These are phyloP conservation scores for Taphrina betulina DNA, from an alignment of 1,139 yeast genomes.

Conservation along the genomic window DNA sequence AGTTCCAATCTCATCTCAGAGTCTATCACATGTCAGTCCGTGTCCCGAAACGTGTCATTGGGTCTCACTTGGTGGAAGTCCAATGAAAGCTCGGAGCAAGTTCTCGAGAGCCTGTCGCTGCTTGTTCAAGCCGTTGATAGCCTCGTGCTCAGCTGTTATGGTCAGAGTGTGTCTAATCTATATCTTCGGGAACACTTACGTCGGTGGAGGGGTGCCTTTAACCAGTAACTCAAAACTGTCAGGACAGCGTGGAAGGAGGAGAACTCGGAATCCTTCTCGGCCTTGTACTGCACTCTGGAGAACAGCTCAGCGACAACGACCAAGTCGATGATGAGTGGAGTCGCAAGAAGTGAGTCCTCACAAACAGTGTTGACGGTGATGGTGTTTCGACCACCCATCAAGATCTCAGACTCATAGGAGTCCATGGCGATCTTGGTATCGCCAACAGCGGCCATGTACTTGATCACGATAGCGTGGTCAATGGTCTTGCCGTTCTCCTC, in stretches of 20 bases:
- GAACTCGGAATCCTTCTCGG: slow-evolving; percentile 50
- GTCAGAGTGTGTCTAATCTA: too few species aligned
- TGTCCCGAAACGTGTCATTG: too few species aligned
- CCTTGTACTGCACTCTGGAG: slow-evolving; percentile 77
- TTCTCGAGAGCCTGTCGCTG: slow-evolving; percentile 92
- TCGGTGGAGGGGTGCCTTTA: slow-evolving; percentile 91
- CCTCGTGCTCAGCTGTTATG: slow-evolving; percentile 68
- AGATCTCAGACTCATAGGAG: slow-evolving; percentile 91
- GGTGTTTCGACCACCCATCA: slow-evolving; percentile 97
- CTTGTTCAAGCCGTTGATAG: slow-evolving; percentile 91
- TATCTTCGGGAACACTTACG: too few species aligned
- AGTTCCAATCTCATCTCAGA: slow-evolving; percentile 84
- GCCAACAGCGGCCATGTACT: slow-evolving; percentile 90
- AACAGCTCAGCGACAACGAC: slow-evolving; percentile 87
- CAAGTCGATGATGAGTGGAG: slow-evolving; percentile 89
- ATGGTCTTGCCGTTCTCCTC: slow-evolving; percentile 73
- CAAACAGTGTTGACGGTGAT: slow-evolving; percentile 92
- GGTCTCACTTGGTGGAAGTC: slow-evolving; percentile 84
- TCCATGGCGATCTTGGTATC: slow-evolving; percentile 98
- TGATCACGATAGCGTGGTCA: slow-evolving; percentile 94
- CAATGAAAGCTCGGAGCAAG: slow-evolving; percentile 83
- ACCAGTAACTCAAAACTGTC: slow-evolving; percentile 89
- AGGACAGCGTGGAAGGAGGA: slow-evolving; percentile 79
- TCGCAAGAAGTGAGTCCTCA: slow-evolving; percentile 91
- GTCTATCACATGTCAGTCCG: too few species aligned